Percentiles rank a stretch among this genome's conserved stretches.
phyloP scores from a whole-genome alignment of 83 land plant genomes.

The Thuja plicata region DNA sequence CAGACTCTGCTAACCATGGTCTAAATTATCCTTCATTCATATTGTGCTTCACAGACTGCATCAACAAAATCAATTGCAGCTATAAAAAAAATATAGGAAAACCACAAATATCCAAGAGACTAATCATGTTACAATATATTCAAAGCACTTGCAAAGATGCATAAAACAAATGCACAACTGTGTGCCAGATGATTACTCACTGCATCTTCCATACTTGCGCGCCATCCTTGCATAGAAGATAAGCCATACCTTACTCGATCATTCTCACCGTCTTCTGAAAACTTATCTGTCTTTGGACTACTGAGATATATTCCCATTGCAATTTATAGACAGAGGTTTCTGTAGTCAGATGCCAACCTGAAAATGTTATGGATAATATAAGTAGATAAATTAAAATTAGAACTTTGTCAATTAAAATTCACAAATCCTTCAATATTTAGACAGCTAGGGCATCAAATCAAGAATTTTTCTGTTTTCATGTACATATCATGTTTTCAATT shows the following conservation, averaged over 20 bases:
- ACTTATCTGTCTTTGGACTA: slow-evolving; percentile 82
- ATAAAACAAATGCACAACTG: neutral
- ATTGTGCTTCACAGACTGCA: neutral
- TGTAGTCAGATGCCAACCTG: slow-evolving; percentile 1
- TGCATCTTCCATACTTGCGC: slow-evolving; percentile 92
- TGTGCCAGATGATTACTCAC: slow-evolving; percentile 45
- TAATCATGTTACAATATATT: neutral
- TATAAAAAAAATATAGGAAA: neutral
- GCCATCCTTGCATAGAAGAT: slow-evolving; percentile 98
- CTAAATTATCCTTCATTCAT: neutral
- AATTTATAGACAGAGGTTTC: neutral
- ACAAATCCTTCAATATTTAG: neutral
- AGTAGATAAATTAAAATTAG: neutral
- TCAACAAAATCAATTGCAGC: neutral
- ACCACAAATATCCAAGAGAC: neutral
- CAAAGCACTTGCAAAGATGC: neutral
- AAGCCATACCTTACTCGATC: slow-evolving; percentile 61
- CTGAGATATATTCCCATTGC: slow-evolving; percentile 87
- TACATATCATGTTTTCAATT: neutral
- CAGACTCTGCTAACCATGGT: too few species aligned
- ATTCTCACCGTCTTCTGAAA: slow-evolving; percentile 87
- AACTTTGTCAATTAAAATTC: neutral
- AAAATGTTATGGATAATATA: neutral
- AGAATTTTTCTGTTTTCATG: neutral
- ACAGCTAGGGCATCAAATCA: slow-evolving; percentile 4